Evolutionary conservation across 305 asterid genomes (phyloP), one percentile per base, ranked within the genome.

Genomic region (Fraxinus velutina): DNA sequence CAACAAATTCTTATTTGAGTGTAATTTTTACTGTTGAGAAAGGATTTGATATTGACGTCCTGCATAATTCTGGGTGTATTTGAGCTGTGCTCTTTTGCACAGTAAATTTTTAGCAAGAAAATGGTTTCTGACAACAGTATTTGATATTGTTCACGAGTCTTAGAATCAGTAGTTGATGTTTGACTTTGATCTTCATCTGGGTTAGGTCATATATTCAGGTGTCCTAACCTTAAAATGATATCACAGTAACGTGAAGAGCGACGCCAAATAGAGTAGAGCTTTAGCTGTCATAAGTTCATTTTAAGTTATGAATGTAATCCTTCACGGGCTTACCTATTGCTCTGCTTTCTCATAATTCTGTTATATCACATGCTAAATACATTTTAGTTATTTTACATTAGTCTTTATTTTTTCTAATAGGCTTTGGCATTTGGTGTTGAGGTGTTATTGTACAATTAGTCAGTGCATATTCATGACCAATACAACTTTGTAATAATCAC

Each of bases 271-370:
- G 73, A 64, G 33, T 64, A 9, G 17, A 64, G 73, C 33, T 3
- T 12, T 66, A 66, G 73, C 73, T 27, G 17, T 66, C 34, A 10
- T 66, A 10, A 66, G 8, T 22, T 64, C 36, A 24, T 27, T 22
- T 17, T 76, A 24, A 42, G 79, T 37, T 84, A 57, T 79, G 8
- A 22, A 47, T 77, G 33, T 1, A 75, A 34, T 15, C 73, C 76
- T 66, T 81, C 81, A 71, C 72, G 76, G 74, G 81, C 80, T 42
- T 84, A 62, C 81, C n/a, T 50, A 34, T 37, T 78, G 47, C 17
- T 52, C 52, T 6, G 21, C 30, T 60, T 60, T 60, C 30, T 60
- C 70, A 60, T 60, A 19, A 21, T 60, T 19, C 70, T 60, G 30
- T 21, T 60, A 21, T 60, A 60, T 60, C 70, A 19, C 13, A 42